phyloP scores from a whole-genome alignment of 1,139 yeast genomes.

The Protomyces inouyei region DNA sequence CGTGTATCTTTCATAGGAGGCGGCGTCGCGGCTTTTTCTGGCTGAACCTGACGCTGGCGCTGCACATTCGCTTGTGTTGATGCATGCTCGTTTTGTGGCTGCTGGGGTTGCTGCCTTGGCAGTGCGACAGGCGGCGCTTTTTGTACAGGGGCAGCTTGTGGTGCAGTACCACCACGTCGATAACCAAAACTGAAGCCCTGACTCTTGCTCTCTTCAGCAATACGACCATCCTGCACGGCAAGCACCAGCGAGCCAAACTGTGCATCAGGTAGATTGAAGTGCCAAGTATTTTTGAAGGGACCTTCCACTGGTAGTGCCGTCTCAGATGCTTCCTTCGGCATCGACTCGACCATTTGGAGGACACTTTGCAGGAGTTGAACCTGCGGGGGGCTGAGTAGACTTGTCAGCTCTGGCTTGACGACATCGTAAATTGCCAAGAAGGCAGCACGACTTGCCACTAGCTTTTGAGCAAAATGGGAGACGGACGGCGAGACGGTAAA shows the following conservation, averaged over 20 bases:
- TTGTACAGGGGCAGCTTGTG: constrained; percentile 10
- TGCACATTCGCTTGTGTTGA: not conserved
- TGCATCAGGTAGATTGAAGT: constrained; percentile 66
- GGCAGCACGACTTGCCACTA: constrained; percentile 58
- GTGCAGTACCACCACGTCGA: constrained; percentile 34
- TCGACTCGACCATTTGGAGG: constrained; percentile 57
- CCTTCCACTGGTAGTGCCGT: constrained; percentile 41
- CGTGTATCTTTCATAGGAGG: constrained; percentile 14
- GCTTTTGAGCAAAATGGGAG: constrained; percentile 58
- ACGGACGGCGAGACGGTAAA: constrained; percentile 59
- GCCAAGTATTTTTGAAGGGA: constrained; percentile 72
- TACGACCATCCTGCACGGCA: constrained; percentile 43
- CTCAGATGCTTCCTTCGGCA: constrained; percentile 46
- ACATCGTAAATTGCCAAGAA: constrained; percentile 62
- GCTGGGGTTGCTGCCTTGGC: constrained; percentile 2
- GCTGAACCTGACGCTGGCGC: not conserved
- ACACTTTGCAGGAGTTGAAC: constrained; percentile 50
- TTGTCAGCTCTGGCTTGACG: constrained; percentile 51
- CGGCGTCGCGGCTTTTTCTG: constrained; percentile 13
- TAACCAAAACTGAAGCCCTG: constrained; percentile 52
- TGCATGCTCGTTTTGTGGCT: not conserved
- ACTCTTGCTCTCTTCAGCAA: constrained; percentile 45
- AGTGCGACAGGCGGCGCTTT: not conserved
- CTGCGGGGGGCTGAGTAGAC: constrained; percentile 40
- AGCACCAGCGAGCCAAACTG: constrained; percentile 46